These are phyloP conservation scores for Nitzschia sp. DNA, from an alignment of 108 stramenopile species.

Conservation along the genomic window DNA sequence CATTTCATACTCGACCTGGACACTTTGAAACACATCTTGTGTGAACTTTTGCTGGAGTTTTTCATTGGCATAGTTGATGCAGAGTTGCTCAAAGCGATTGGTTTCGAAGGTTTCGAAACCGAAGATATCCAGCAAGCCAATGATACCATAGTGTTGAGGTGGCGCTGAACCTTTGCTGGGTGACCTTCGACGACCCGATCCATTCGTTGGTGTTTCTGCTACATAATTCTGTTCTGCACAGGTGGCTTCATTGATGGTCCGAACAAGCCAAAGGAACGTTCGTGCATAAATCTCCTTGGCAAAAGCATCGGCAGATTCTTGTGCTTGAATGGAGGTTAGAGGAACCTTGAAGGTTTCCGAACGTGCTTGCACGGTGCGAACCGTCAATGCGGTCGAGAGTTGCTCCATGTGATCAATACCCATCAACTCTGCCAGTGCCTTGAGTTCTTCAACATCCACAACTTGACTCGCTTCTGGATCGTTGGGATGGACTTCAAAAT, in stretches of 20 bases:
- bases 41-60: constrained; percentile 93
- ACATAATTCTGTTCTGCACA: constrained; percentile 57
- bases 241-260: constrained; percentile 89
- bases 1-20: constrained; percentile 86
- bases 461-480: constrained; percentile 42
- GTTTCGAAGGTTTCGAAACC: constrained; percentile 93
- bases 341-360: constrained; percentile 79
- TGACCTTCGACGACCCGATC: background rate
- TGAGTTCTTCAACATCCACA: constrained; percentile 51
- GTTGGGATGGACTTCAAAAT: constrained; percentile 68
- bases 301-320: constrained; percentile 91
- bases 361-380: constrained; percentile 67
- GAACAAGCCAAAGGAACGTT: constrained; percentile 91
- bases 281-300: constrained; percentile 95
- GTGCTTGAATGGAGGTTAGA: constrained; percentile 68
- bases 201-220: background rate
- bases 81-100: constrained; percentile 90
- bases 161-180: background rate
- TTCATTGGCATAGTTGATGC: constrained; percentile 98
- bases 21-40: constrained; percentile 72
- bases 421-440: constrained; percentile 67
- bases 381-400: constrained; percentile 58
- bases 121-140: constrained; percentile 93
- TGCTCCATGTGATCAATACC: constrained; percentile 57
- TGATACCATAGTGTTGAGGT: constrained; percentile 51